A percentile compares a stretch with the other conserved stretches of the same genome.
Evolutionary conservation across 1,139 yeast species (phyloP).

Genomic region (Geotrichum aggregatum): DNA sequence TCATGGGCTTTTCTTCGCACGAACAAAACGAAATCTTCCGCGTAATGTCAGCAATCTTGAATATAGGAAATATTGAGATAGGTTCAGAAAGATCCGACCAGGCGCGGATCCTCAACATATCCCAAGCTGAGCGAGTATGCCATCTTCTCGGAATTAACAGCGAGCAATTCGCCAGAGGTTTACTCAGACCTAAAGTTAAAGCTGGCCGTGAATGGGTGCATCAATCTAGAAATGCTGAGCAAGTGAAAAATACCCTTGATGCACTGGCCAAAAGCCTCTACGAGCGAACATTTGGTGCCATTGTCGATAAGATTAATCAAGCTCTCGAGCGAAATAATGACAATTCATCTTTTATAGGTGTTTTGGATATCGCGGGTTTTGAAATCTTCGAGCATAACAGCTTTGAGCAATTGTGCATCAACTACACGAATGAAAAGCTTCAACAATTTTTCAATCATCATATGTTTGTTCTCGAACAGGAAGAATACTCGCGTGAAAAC

Average conservation of each 20-base stretch:
- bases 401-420: conserved; percentile 94
- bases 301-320: conserved; percentile 74
- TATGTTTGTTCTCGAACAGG: conserved; percentile 94
- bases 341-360: conserved; percentile 71
- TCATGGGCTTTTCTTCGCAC: conserved; percentile 61
- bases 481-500: conserved; percentile 87
- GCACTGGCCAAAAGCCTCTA: conserved; percentile 85
- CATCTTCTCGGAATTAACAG: conserved; percentile 62
- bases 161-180: conserved; percentile 52
- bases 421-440: conserved; percentile 90
- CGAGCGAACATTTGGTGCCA: conserved; percentile 73
- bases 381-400: conserved; percentile 90
- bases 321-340: conserved; percentile 48
- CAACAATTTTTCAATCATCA: conserved; percentile 98
- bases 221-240: conserved; percentile 74
- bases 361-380: conserved; percentile 94
- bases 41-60: conserved; percentile 71
- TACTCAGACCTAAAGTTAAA: conserved; percentile 77
- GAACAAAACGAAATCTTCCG: conserved; percentile 61
- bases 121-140: conserved; percentile 55
- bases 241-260: conserved; percentile 77
- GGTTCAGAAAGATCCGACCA: conserved; percentile 66
- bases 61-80: conserved; percentile 80
- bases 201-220: conserved; percentile 87
- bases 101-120: conserved; percentile 58